Evolutionary conservation across 139 green algal species (phyloP).

Genomic region (Tetratostichococcus sp.): DNA sequence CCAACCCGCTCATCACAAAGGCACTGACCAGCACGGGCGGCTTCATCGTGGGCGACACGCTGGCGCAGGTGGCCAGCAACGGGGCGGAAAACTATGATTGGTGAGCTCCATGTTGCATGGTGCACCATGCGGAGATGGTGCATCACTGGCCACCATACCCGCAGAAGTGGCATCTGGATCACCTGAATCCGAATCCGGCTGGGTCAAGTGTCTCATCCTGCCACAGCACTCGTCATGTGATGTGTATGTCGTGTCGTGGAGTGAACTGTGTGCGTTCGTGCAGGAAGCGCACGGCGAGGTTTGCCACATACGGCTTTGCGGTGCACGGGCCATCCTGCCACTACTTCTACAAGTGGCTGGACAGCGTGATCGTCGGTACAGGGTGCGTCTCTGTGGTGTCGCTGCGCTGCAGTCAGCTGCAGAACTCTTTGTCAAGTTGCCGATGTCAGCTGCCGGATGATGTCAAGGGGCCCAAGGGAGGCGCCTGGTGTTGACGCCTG

Average conservation of each 20-base stretch:
- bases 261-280: no score
- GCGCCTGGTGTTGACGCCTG: no score
- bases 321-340: conserved; percentile 11
- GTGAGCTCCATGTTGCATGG: not conserved
- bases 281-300: not conserved
- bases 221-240: not conserved
- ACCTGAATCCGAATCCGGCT: no score
- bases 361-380: not conserved
- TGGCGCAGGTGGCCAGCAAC: conserved; percentile 27
- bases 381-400: not conserved
- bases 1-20: conserved; percentile 22
- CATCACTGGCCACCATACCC: no score
- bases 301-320: conserved; percentile 5
- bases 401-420: no score
- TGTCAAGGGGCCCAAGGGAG: no score
- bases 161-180: no score
- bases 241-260: no score
- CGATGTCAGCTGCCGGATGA: not conserved
- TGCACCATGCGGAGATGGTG: no score
- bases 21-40: conserved; percentile 28
- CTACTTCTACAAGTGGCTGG: conserved; percentile 14
- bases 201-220: no score
- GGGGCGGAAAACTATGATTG: not conserved
- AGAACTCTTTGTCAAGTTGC: not conserved
- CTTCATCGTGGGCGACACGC: conserved; percentile 33